Evolutionary conservation across 345 rosid genomes (phyloP).

Genomic region (Anastatica hierochuntica): DNA sequence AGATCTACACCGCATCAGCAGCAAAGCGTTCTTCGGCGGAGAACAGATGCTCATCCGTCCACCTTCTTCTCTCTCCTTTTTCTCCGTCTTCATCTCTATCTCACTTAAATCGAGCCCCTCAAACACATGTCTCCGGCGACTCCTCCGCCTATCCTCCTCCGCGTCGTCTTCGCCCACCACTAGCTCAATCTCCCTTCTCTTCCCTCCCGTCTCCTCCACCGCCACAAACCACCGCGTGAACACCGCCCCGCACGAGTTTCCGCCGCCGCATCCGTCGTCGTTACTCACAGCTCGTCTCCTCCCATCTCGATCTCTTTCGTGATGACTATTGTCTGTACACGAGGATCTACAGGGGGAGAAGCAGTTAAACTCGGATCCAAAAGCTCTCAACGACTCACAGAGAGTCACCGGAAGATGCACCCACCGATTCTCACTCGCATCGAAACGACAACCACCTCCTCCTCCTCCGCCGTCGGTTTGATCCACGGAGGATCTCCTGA

Average conservation of each 20-base stretch:
- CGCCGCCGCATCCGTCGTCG: slow-evolving; percentile 29
- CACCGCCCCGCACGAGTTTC: slow-evolving; percentile 58
- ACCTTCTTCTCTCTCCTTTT: slow-evolving; percentile 37
- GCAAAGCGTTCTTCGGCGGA: slow-evolving; percentile 84
- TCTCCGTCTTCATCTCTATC: slow-evolving; percentile 32
- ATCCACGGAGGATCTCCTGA: slow-evolving; percentile 33
- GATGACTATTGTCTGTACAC: slow-evolving; percentile 31
- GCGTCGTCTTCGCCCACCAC: slow-evolving; percentile 48
- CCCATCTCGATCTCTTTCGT: slow-evolving; percentile 11
- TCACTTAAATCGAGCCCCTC: slow-evolving; percentile 49
- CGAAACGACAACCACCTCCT: slow-evolving; percentile 15
- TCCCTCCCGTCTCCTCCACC: slow-evolving; percentile 56
- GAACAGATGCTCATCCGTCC: slow-evolving; percentile 46
- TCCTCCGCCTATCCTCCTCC: slow-evolving; percentile 37
- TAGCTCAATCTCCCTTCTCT: slow-evolving; percentile 64
- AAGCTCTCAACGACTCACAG: slow-evolving; percentile 70
- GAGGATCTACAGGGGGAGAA: slow-evolving; percentile 78
- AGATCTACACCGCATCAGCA: slow-evolving; percentile 90
- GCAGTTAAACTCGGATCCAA: slow-evolving; percentile 83
- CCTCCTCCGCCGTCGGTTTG: slow-evolving; percentile 12
- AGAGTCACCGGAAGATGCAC: slow-evolving; percentile 75
- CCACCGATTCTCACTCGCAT: slow-evolving; percentile 42
- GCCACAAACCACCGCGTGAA: slow-evolving; percentile 78
- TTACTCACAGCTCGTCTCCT: slow-evolving; percentile 23
- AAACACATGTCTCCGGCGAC: slow-evolving; percentile 62